These are phyloP conservation scores for Hyaloperonospora arabidopsidis DNA, from an alignment of 352 stramenopile species.

Conservation along the genomic window DNA sequence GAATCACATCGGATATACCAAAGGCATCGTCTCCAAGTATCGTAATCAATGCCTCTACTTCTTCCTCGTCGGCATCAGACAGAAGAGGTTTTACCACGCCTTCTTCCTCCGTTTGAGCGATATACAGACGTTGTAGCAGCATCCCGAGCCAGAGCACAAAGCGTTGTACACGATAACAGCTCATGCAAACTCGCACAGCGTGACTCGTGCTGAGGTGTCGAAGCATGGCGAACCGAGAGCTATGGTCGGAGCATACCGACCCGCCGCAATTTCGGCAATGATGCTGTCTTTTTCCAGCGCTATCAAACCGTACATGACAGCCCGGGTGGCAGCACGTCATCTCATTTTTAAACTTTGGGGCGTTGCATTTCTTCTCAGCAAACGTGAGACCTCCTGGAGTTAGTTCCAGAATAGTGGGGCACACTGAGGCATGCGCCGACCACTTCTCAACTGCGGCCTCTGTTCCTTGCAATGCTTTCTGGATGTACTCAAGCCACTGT, in stretches of 20 bases:
- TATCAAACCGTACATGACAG: conserved; percentile 67
- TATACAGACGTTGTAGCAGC: conserved; percentile 52
- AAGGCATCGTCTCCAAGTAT: conserved; percentile 50
- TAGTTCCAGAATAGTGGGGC: conserved; percentile 38
- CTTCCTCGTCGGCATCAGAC: conserved; percentile 49
- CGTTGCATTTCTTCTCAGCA: conserved; percentile 45
- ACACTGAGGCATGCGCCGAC: conserved; percentile 25
- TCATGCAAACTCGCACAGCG: conserved; percentile 56
- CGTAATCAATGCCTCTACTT: conserved; percentile 43
- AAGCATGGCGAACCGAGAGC: conserved; percentile 57
- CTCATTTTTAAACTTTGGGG: conserved; percentile 69
- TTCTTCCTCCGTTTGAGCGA: conserved; percentile 34
- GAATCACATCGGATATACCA: conserved; percentile 71
- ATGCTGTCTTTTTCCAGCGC: conserved; percentile 65
- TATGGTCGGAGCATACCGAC: conserved; percentile 76
- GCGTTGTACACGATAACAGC: conserved; percentile 67
- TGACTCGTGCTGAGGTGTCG: conserved; percentile 57
- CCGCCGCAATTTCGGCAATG: conserved; percentile 78
- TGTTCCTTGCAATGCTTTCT: conserved; percentile 42
- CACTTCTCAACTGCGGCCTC: conserved; percentile 33
- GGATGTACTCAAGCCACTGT: conserved; percentile 74
- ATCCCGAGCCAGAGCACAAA: conserved; percentile 62
- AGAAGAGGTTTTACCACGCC: conserved; percentile 29
- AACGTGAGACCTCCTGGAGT: conserved; percentile 54
- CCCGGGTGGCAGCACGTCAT: conserved; percentile 49